These are phyloP conservation scores for Oldenlandia corymbosa DNA, from an alignment of 257 asterid species.

Conservation along the genomic window DNA sequence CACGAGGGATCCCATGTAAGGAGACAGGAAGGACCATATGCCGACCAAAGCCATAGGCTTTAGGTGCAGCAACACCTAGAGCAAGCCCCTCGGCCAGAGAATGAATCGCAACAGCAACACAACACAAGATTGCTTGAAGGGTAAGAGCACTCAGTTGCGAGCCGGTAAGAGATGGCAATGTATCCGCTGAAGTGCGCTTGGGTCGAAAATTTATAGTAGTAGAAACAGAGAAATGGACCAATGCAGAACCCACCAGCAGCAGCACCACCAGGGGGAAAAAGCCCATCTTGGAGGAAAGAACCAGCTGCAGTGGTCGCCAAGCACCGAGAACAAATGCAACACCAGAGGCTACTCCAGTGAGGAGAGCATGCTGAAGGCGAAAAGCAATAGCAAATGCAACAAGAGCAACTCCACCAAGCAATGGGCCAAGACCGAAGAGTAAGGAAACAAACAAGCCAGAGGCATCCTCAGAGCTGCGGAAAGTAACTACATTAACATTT, in stretches of 20 bases:
- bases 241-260: conserved; percentile 46
- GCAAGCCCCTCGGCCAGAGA: conserved; percentile 96
- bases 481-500: not conserved
- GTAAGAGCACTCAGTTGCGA: conserved; percentile 64
- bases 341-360: conserved; percentile 88
- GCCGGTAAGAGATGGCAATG: conserved; percentile 44
- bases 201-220: conserved; percentile 46
- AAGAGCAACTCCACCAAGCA: conserved; percentile 80
- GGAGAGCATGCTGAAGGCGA: conserved; percentile 83
- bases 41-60: conserved; percentile 89
- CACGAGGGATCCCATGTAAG: conserved; percentile 90
- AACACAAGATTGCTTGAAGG: conserved; percentile 67
- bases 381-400: conserved; percentile 75
- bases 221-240: conserved; percentile 48
- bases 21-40: conserved; percentile 97
- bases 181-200: conserved; percentile 54
- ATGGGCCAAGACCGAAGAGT: conserved; percentile 84
- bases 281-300: conserved; percentile 65
- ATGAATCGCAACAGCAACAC: conserved; percentile 71
- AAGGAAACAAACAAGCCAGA: conserved; percentile 87
- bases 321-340: conserved; percentile 77
- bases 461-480: conserved; percentile 74
- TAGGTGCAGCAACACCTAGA: conserved; percentile 95
- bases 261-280: conserved; percentile 51
- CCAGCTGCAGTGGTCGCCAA: conserved; percentile 90